phyloP scores from a whole-genome alignment of 441 rosid species.

The Isatis lusitanica region DNA sequence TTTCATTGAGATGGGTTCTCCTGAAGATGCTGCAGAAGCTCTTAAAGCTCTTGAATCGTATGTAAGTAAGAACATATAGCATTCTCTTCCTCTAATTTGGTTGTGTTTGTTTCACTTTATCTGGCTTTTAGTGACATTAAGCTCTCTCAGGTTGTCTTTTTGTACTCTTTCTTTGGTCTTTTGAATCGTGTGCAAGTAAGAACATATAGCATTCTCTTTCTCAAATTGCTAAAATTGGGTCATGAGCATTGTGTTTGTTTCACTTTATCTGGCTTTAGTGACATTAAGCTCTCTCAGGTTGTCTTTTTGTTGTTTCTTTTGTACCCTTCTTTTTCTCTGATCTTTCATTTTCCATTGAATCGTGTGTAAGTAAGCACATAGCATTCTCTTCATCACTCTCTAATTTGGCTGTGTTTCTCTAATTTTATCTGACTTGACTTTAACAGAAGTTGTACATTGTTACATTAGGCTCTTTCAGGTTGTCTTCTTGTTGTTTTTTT shows the following conservation, averaged over 20 bases:
- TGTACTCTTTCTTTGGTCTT: too few relatives aligned
- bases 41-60: slow-evolving; percentile 54
- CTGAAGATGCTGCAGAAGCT: slow-evolving; percentile 70
- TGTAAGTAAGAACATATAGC: slow-evolving; percentile 51
- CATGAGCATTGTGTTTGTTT: background rate
- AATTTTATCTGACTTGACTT: background rate
- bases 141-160: background rate
- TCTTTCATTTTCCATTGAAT: slow-evolving; percentile 31
- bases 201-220: background rate
- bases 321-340: background rate
- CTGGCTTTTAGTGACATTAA: background rate
- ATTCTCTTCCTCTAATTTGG: too few relatives aligned
- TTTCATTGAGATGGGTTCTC: slow-evolving; percentile 73
- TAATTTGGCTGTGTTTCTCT: background rate
- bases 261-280: background rate
- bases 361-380: slow-evolving; percentile 45
- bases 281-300: background rate
- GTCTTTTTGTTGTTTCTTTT: background rate
- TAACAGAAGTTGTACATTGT: background rate
- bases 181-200: slow-evolving; percentile 58
- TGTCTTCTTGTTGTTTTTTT: background rate
- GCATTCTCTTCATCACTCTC: background rate
- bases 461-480: background rate
- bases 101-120: background rate
- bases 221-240: background rate